Evolutionary conservation across 2,329 filamentous ascomycete genomes (phyloP).

Genomic region (Clonostachys byssicola): DNA sequence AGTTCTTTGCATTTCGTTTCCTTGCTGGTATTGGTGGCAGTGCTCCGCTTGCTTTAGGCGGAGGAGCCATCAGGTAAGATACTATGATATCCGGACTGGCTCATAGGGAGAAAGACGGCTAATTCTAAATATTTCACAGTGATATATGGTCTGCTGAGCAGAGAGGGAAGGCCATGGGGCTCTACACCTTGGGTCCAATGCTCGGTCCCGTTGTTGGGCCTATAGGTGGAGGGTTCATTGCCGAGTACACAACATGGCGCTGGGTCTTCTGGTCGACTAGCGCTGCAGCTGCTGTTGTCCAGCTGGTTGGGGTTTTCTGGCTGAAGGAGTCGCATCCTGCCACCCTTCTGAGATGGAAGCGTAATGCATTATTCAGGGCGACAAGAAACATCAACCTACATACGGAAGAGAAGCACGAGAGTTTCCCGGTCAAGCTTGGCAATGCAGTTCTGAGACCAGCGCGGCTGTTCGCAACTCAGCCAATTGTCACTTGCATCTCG

Average conservation of each 20-base stretch:
- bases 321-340: constrained; percentile 20
- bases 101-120: constrained; percentile 29
- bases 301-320: constrained; percentile 15
- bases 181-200: constrained; percentile 57
- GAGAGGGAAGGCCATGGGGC: constrained; percentile 57
- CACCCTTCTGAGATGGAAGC: constrained; percentile 2
- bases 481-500: constrained; percentile 40
- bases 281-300: constrained; percentile 14
- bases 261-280: constrained; percentile 28
- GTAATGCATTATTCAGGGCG: constrained; percentile 3
- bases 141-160: constrained; percentile 57
- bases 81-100: neutral
- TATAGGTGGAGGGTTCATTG: constrained; percentile 25
- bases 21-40: neutral
- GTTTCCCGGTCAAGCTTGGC: neutral
- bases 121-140: constrained; percentile 16
- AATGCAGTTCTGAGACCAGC: constrained; percentile 33
- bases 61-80: neutral
- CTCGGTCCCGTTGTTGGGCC: constrained; percentile 46
- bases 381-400: neutral
- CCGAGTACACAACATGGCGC: constrained; percentile 22
- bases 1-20: neutral
- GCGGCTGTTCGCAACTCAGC: constrained; percentile 38
- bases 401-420: neutral
- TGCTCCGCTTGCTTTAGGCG: neutral